Conservation (phyloP, 768 basidiomycete genomes). For the Leccinum longicurvipes region DNA sequence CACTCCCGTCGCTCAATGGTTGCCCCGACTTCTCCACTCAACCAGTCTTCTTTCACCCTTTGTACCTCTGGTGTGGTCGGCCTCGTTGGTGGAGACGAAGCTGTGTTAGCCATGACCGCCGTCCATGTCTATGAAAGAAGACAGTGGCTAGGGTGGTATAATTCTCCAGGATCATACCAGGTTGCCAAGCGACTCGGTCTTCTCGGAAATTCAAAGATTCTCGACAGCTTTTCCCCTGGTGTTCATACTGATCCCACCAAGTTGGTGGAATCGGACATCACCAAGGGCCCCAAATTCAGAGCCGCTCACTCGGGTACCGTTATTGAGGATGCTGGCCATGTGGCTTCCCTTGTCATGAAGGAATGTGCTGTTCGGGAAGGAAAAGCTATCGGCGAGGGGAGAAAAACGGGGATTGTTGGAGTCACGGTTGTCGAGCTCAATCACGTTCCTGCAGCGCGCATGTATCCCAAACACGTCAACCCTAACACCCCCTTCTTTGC, state of each 20-base stretch:
- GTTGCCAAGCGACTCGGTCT: constrained; percentile 22
- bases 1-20: neutral
- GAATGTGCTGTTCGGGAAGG: neutral
- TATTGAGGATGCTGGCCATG: constrained; percentile 3
- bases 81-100: constrained; percentile 28
- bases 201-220: constrained; percentile 13
- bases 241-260: constrained; percentile 8
- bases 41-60: neutral
- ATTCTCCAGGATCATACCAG: constrained; percentile 29
- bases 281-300: constrained; percentile 2
- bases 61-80: neutral
- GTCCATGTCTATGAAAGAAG: constrained; percentile 24
- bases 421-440: neutral
- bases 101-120: constrained; percentile 28
- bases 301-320: neutral
- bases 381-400: neutral
- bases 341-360: constrained; percentile 5
- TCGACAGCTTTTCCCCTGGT: neutral
- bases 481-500: constrained; percentile 1
- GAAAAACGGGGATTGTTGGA: neutral
- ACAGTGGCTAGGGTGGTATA: constrained; percentile 33
- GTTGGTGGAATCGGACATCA: neutral
- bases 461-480: neutral
- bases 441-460: neutral
- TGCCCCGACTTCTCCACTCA: no score